Percentiles rank a stretch among this genome's conserved stretches.
Evolutionary conservation across 257 asterid genomes (phyloP).

Genomic region (Coffea eugenioides): DNA sequence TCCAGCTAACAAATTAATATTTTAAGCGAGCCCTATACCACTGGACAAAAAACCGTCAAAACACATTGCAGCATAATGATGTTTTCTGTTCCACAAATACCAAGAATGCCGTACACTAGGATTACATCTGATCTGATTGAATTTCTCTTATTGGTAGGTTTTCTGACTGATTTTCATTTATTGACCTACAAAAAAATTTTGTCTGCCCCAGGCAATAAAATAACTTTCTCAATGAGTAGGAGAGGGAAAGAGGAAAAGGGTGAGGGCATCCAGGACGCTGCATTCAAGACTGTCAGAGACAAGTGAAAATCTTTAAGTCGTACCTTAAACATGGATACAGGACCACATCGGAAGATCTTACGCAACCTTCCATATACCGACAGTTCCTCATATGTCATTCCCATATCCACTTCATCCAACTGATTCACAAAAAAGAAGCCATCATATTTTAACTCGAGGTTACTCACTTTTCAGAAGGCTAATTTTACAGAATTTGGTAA

Average conservation of each 20-base stretch:
- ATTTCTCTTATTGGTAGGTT: too few relatives aligned
- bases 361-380: conserved; percentile 91
- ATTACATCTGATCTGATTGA: too few relatives aligned
- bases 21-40: too few relatives aligned
- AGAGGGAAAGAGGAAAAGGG: not conserved
- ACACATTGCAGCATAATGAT: too few relatives aligned
- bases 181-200: not conserved
- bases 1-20: too few relatives aligned
- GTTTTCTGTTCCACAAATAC: too few relatives aligned
- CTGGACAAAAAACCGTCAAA: too few relatives aligned
- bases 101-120: too few relatives aligned
- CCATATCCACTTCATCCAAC: conserved; percentile 99
- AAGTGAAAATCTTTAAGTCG: conserved; percentile 6
- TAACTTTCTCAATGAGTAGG: not conserved
- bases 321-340: conserved; percentile 97
- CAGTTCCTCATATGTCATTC: conserved; percentile 93
- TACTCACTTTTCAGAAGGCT: conserved; percentile 1
- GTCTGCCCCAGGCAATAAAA: not conserved
- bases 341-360: conserved; percentile 91
- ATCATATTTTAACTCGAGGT: conserved; percentile 15
- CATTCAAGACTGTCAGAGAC: not conserved
- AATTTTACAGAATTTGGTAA: not conserved
- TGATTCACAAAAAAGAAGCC: conserved; percentile 31
- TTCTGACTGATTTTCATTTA: not conserved
- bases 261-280: not conserved